Conservation (phyloP, 371 early-diverging fungal species). For the Saksenaea oblongispora region DNA sequence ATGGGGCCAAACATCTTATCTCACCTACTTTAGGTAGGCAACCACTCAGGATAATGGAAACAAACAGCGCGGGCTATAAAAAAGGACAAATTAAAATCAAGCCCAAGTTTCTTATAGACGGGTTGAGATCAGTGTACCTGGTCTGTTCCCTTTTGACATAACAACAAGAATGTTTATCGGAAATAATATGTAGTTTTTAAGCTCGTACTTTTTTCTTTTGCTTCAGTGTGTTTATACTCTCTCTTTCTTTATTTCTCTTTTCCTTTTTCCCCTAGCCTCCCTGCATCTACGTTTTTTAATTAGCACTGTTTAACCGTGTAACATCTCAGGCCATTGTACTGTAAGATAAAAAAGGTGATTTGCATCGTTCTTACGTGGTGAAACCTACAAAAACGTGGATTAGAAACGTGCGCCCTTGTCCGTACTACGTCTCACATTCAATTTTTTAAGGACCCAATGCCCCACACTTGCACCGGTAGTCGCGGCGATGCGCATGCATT, state of each 20-base stretch:
- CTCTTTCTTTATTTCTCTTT: slow-evolving; percentile 13
- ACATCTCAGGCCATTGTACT: not conserved
- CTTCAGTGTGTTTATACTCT: not conserved
- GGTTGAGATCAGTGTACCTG: too few relatives aligned
- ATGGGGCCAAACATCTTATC: not conserved
- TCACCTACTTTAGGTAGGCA: not conserved
- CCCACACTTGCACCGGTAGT: not conserved
- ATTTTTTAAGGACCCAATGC: not conserved
- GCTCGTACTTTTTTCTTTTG: not conserved
- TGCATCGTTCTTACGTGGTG: slow-evolving; percentile 1
- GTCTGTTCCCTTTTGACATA: not conserved
- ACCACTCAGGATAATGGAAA: not conserved
- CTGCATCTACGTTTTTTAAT: slow-evolving; percentile 8
- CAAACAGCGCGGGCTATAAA: not conserved
- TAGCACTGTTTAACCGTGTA: slow-evolving; percentile 4
- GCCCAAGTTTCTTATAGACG: not conserved
- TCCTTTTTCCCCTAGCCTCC: not conserved
- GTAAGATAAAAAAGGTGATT: slow-evolving; percentile 4
- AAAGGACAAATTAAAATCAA: not conserved
- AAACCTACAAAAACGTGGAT: slow-evolving; percentile 5
- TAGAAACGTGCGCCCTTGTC: not conserved
- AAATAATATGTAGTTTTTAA: not conserved
- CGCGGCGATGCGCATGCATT: slow-evolving; percentile 6
- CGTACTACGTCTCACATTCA: slow-evolving; percentile 1
- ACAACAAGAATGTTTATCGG: not conserved